Conservation (phyloP, 257 asterid species). For the Solanum appendiculatum region DNA sequence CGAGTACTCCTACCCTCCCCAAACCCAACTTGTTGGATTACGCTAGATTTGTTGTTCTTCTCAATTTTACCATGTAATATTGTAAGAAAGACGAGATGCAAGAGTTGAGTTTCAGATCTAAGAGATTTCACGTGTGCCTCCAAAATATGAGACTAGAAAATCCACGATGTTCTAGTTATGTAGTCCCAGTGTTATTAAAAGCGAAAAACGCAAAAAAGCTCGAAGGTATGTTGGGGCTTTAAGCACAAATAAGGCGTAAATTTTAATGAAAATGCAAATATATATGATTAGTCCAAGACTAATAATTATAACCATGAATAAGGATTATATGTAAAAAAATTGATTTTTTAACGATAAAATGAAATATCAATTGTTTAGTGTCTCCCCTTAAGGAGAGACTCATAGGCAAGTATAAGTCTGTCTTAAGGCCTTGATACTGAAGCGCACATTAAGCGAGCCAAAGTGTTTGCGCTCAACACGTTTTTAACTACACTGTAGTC, state of each 20-base stretch:
- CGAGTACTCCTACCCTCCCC: not conserved
- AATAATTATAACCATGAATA: not conserved
- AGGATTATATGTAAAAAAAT: not conserved
- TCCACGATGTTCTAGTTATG: not conserved
- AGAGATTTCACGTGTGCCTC: not conserved
- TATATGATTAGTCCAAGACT: not conserved
- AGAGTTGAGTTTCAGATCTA: not conserved
- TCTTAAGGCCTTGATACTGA: not conserved
- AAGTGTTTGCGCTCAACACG: not conserved
- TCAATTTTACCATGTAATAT: not conserved
- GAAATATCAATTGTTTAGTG: not conserved
- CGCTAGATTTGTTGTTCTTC: not conserved
- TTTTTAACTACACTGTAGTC: fast-evolving
- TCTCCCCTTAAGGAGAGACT: not conserved
- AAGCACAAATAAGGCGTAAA: not conserved
- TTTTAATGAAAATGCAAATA: not conserved
- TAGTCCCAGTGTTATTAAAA: not conserved
- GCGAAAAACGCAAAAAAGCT: not conserved
- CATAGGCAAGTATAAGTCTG: not conserved
- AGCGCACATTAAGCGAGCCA: not conserved
- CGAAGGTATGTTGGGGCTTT: not conserved
- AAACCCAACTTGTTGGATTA: not conserved
- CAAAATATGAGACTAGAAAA: not conserved
- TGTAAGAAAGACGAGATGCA: not conserved
- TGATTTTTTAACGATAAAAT: not conserved